Conservation (phyloP, 2,329 filamentous ascomycete species). For the Alternaria postmessia region DNA sequence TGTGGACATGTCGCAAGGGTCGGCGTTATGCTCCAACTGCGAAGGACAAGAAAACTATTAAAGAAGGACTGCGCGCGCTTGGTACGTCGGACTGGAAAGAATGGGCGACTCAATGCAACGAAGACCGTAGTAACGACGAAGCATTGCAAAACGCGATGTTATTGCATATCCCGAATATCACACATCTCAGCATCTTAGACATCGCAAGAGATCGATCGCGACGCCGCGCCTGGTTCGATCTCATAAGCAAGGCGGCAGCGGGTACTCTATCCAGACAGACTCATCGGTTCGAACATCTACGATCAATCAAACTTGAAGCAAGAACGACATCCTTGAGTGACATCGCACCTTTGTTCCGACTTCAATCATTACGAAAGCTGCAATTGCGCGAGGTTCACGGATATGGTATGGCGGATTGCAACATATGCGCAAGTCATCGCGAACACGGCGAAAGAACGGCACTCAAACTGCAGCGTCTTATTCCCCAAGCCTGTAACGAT, state of each 20-base stretch:
- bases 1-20: constrained; percentile 2
- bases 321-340: constrained; percentile 15
- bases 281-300: constrained; percentile 32
- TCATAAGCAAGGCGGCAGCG: constrained; percentile 26
- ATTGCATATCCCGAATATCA: constrained; percentile 35
- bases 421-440: neutral
- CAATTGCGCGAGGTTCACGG: constrained; percentile 20
- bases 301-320: constrained; percentile 25
- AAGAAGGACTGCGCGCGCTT: constrained; percentile 32
- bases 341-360: constrained; percentile 32
- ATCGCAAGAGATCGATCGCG: neutral
- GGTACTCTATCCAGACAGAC: constrained; percentile 17
- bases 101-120: constrained; percentile 35
- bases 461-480: constrained; percentile 20
- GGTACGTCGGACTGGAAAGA: constrained; percentile 37
- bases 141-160: constrained; percentile 33
- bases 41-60: constrained; percentile 37
- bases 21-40: constrained; percentile 27
- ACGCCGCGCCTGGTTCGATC: constrained; percentile 29
- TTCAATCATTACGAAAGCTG: constrained; percentile 32
- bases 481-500: constrained; percentile 26
- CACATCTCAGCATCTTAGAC: constrained; percentile 4
- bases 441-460: constrained; percentile 2
- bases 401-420: neutral
- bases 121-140: constrained; percentile 19